phyloP scores from a whole-genome alignment of 495 filamentous ascomycete genomes.

The Staphylotrichum tortipilum region DNA sequence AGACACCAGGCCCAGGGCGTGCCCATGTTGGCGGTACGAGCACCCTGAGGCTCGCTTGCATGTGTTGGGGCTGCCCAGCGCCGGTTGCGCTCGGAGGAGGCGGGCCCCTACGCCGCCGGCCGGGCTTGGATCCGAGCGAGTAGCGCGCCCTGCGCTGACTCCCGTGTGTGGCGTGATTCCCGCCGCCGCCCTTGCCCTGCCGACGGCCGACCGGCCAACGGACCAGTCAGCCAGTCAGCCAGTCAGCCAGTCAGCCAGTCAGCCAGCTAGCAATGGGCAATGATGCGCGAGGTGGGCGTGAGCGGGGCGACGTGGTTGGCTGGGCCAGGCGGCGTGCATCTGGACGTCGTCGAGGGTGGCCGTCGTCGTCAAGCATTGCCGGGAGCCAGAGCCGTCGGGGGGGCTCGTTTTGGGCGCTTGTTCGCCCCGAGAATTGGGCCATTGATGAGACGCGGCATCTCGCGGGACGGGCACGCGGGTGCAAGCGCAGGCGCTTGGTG shows the following conservation, averaged over 20 bases:
- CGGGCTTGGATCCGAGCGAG: slow-evolving; percentile 14
- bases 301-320: neutral
- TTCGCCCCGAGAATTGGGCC: slow-evolving; percentile 10
- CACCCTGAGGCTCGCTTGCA: no score
- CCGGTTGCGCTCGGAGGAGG: slow-evolving; percentile 5
- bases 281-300: no score
- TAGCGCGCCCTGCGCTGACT: no score
- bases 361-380: neutral
- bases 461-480: slow-evolving; percentile 1
- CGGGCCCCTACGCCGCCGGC: slow-evolving; percentile 11
- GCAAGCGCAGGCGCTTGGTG: slow-evolving; percentile 3
- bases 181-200: no score
- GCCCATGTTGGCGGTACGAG: no score
- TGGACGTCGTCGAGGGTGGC: neutral
- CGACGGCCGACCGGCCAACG: no score
- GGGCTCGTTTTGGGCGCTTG: slow-evolving; percentile 9
- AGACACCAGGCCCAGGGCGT: no score
- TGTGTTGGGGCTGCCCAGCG: neutral
- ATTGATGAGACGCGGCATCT: neutral
- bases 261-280: no score
- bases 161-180: neutral
- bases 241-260: no score
- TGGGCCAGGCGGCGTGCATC: neutral
- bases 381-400: neutral
- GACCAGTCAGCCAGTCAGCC: no score